These are phyloP conservation scores for Wickerhamiella qilinensis DNA, from an alignment of 805 yeast genomes.

Conservation along the genomic window DNA sequence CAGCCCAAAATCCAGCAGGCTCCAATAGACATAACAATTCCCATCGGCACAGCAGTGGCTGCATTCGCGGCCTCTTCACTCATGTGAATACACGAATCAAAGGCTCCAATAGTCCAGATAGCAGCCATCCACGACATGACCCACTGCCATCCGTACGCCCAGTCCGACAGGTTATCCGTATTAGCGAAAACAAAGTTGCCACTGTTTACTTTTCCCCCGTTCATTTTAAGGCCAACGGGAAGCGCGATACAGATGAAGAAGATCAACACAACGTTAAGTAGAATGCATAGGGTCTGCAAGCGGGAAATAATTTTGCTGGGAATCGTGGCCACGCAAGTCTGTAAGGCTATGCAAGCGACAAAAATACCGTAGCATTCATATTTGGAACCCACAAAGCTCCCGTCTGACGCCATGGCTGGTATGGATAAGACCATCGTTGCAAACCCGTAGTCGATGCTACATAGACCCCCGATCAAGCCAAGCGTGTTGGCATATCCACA, in stretches of 20 bases:
- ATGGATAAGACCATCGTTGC: conserved; percentile 34
- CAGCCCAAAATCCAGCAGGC: conserved; percentile 46
- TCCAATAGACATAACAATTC: conserved; percentile 43
- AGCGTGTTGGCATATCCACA: conserved; percentile 51
- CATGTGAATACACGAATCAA: conserved; percentile 59
- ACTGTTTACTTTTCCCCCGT: conserved; percentile 24
- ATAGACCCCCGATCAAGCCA: conserved; percentile 46
- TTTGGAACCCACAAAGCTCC: conserved; percentile 31
- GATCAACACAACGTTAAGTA: conserved; percentile 35
- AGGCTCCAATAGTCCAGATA: conserved; percentile 62
- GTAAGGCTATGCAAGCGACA: conserved; percentile 40
- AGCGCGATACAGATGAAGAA: conserved; percentile 41
- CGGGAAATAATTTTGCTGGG: conserved; percentile 39
- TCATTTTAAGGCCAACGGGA: conserved; percentile 31
- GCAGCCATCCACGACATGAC: conserved; percentile 44
- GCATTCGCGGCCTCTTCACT: conserved; percentile 56
- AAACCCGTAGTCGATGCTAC: conserved; percentile 55
- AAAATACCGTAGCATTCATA: conserved; percentile 45
- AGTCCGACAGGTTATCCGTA: conserved; percentile 28
- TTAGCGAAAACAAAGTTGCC: conserved; percentile 39
- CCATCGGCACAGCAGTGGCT: conserved; percentile 45
- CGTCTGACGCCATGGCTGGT: conserved; percentile 27
- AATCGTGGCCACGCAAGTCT: conserved; percentile 35
- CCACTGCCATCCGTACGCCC: conserved; percentile 47
- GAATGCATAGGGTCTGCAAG: conserved; percentile 41